Evolutionary conservation across 352 stramenopile species (phyloP), one percentile per base, ranked within the genome.

Genomic region (Phytophthora palmivora): DNA sequence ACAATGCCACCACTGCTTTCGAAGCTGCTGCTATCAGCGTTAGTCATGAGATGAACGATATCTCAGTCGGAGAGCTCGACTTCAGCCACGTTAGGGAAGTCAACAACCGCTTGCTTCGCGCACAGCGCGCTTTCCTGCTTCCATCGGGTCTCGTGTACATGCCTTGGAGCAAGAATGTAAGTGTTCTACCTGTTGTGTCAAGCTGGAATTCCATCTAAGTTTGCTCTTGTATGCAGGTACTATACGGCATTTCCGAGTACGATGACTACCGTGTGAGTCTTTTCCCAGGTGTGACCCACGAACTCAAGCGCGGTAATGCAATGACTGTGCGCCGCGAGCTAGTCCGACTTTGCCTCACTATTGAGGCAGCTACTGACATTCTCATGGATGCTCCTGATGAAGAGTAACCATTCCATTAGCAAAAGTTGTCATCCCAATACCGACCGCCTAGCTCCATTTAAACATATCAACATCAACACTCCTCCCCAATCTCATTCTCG

Each of bases 231-330:
- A 4, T 50, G 26, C 44, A 91, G 84, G 69, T 84, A 8, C 42
- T 95, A 16, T 93, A 92, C 34, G 87, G 84, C n/a, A 89, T 92
- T 66, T 93, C 84, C 18, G 81, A 91, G 46, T 92, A 80, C 73
- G 80, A 95, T 52, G 87, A 95, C 67, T 95, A 88, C 52, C 82
- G 83, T 21, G 79, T 92, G 12, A 78, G 81, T 47, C 79, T 83
- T 54, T 95, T 91, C 55, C 84, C 87, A 1, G 74, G 81, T 8
- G 79, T 95, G 9, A 88, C 84, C 11, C 80, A 92, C 21, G 82
- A 92, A 66, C 75, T 95, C 41, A 78, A 84, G 55, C 71, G 60
- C 24, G 76, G 71, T 34, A 93, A 88, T 44, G 63, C 80, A 12
- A 87, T 93, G 68, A 87, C 80, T 10, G 81, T 90, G 47, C 88